Evolutionary conservation across 208 protist species (phyloP).

Genomic region (Trypanosoma melophagium): DNA sequence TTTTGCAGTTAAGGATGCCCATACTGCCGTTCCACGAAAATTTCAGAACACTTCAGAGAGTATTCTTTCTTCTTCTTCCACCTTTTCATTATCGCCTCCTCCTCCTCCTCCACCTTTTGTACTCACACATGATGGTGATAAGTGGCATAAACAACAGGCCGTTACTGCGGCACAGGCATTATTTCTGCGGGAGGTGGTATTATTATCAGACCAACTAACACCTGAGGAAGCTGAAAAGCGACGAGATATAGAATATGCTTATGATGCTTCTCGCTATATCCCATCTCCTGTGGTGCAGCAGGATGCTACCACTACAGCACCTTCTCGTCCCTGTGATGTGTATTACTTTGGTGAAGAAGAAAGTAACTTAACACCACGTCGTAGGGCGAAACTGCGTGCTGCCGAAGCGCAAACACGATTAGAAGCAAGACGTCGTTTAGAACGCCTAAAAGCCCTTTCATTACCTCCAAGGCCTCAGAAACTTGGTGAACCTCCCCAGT

Average conservation of each 20-base stretch:
- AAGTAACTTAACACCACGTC: conserved; percentile 17
- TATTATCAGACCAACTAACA: conserved; percentile 22
- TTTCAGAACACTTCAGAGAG: conserved; percentile 17
- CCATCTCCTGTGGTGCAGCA: not conserved
- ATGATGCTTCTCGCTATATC: conserved; percentile 6
- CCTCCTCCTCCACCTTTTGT: not conserved
- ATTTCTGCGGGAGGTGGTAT: conserved; percentile 7
- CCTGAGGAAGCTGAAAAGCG: conserved; percentile 13
- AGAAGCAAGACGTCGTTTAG: conserved; percentile 47
- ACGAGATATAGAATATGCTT: conserved; percentile 16
- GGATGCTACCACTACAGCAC: not conserved
- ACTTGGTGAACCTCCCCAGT: conserved; percentile 11
- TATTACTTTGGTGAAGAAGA: conserved; percentile 32
- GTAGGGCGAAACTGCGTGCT: conserved; percentile 24
- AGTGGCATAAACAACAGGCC: not conserved
- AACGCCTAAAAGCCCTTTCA: conserved; percentile 27
- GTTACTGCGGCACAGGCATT: not conserved
- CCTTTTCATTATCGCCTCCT: not conserved
- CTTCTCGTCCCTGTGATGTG: conserved; percentile 23
- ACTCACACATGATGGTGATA: not conserved
- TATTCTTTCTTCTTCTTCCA: conserved; percentile 5
- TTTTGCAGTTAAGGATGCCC: conserved; percentile 4
- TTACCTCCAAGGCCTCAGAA: not conserved
- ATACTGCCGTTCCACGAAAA: not conserved
- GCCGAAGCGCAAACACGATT: conserved; percentile 42